phyloP scores from a whole-genome alignment of 805 yeast species.

The Vanderwaltozyma yarrowii region DNA sequence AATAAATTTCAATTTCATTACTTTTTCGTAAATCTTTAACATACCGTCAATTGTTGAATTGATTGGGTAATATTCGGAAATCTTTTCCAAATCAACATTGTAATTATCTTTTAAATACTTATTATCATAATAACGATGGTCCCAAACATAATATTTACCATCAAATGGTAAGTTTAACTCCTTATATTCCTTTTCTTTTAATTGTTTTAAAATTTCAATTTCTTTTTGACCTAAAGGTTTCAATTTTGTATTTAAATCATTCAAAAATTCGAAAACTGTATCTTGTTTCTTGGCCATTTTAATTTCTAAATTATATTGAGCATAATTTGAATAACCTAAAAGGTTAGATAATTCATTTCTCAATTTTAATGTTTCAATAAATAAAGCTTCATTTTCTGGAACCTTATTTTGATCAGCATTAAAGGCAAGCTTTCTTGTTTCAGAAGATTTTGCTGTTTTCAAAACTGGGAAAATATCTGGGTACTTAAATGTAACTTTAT shows the following conservation, averaged over 20 bases:
- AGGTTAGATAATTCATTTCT: constrained; percentile 53
- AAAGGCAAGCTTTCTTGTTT: constrained; percentile 58
- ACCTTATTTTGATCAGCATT: constrained; percentile 60
- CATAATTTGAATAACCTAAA: constrained; percentile 58
- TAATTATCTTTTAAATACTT: constrained; percentile 55
- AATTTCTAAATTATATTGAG: constrained; percentile 63
- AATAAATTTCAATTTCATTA: constrained; percentile 60
- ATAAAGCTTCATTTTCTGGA: constrained; percentile 51
- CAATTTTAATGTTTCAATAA: constrained; percentile 48
- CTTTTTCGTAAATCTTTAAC: constrained; percentile 58
- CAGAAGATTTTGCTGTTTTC: constrained; percentile 53
- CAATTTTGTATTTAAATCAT: constrained; percentile 50
- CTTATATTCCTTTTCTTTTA: constrained; percentile 46
- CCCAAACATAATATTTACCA: constrained; percentile 55
- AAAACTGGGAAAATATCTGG: constrained; percentile 74
- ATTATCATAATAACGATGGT: constrained; percentile 56
- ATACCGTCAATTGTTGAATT: constrained; percentile 55
- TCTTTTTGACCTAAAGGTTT: constrained; percentile 52
- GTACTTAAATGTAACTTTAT: constrained; percentile 68
- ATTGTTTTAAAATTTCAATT: constrained; percentile 33
- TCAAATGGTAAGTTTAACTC: constrained; percentile 36
- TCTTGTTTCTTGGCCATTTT: constrained; percentile 69
- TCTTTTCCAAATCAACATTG: constrained; percentile 59
- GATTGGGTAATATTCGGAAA: constrained; percentile 72
- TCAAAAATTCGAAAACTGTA: constrained; percentile 50